A percentile compares a stretch with the other conserved stretches of the same genome.
These are phyloP conservation scores for Coemansia sp. DNA, from an alignment of 192 early-diverging fungal genomes.

Conservation along the genomic window DNA sequence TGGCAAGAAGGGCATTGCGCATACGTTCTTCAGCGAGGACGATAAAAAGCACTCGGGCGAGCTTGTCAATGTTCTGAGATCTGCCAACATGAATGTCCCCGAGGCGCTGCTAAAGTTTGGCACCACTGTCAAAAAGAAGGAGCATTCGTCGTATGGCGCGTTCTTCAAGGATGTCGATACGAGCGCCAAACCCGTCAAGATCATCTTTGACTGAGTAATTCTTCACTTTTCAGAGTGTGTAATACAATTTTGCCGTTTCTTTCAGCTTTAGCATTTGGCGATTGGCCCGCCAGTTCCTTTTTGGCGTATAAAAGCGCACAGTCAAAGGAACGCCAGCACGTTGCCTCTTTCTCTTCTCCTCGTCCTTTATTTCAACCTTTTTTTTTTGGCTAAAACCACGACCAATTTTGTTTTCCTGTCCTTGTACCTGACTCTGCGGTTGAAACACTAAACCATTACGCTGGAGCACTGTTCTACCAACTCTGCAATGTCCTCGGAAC, in stretches of 20 bases:
- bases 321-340: no score
- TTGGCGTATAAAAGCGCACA: no score
- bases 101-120: constrained; percentile 90
- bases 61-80: constrained; percentile 87
- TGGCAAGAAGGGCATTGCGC: constrained; percentile 83
- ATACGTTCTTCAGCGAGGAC: constrained; percentile 89
- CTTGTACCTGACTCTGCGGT: not conserved
- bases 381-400: not conserved
- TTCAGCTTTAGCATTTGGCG: no score
- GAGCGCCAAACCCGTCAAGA: constrained; percentile 83
- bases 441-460: not conserved
- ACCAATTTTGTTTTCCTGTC: not conserved
- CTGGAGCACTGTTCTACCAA: not conserved
- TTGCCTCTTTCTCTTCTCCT: no score
- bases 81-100: constrained; percentile 83
- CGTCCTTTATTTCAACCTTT: no score
- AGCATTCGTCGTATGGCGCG: constrained; percentile 91
- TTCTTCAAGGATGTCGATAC: constrained; percentile 90
- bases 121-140: constrained; percentile 96
- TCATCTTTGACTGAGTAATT: constrained; percentile 67
- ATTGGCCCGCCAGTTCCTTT: no score
- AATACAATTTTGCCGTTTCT: no score
- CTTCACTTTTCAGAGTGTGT: no score
- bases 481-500: not conserved
- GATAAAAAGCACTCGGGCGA: constrained; percentile 88